Evolutionary conservation across 2,329 filamentous ascomycete genomes (phyloP).

Genomic region (Colletotrichum lentis): DNA sequence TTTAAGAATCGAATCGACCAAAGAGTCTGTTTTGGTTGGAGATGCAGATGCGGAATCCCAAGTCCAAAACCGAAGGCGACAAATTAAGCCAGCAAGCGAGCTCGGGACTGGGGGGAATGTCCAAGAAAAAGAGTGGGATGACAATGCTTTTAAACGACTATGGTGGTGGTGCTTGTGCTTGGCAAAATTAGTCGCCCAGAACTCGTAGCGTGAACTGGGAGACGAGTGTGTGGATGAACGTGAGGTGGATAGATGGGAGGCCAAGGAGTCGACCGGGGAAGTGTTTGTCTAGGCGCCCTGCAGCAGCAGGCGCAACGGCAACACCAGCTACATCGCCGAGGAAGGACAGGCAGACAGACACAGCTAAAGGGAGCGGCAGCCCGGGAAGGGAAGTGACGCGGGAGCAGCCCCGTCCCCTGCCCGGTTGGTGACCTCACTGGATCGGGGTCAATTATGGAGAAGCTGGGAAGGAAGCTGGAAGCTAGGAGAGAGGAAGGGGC

Average conservation of each 20-base stretch:
- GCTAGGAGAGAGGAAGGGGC: slow-evolving; percentile 6
- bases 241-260: background rate
- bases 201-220: slow-evolving; percentile 16
- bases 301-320: background rate
- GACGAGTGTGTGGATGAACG: slow-evolving; percentile 2
- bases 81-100: slow-evolving; percentile 7
- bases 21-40: background rate
- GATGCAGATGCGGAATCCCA: slow-evolving; percentile 15
- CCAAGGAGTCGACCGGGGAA: background rate
- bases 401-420: background rate
- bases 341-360: background rate
- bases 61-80: slow-evolving; percentile 18
- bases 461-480: background rate
- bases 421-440: slow-evolving; percentile 27
- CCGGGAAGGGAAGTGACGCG: slow-evolving; percentile 7
- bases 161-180: slow-evolving; percentile 18
- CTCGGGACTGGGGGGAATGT: slow-evolving; percentile 2
- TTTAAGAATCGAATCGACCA: background rate
- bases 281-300: slow-evolving; percentile 22
- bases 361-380: background rate
- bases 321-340: background rate
- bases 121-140: slow-evolving; percentile 33
- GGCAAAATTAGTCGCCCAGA: slow-evolving; percentile 27
- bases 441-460: slow-evolving; percentile 6
- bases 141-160: slow-evolving; percentile 27